These are phyloP conservation scores for Sporothrix schenckii DNA, from an alignment of 2,329 filamentous ascomycete species.

Conservation along the genomic window DNA sequence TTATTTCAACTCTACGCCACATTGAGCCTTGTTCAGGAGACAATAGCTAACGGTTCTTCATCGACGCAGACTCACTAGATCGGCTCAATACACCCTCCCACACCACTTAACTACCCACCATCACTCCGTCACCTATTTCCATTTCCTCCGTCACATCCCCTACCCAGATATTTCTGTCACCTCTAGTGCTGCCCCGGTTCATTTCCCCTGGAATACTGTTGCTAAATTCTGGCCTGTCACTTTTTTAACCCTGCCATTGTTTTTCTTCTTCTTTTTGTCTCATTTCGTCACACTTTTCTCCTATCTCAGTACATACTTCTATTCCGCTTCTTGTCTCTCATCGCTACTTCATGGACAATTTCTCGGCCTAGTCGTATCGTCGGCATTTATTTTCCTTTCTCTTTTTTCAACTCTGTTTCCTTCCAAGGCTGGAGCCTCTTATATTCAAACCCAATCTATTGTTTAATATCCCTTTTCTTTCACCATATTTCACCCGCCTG, in stretches of 20 bases:
- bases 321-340: background rate
- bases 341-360: background rate
- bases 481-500: background rate
- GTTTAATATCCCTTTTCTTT: constrained; percentile 22
- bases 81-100: constrained; percentile 22
- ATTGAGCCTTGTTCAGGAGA: background rate
- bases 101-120: constrained; percentile 19
- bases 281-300: background rate
- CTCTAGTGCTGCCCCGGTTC: background rate
- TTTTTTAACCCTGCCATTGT: constrained; percentile 5
- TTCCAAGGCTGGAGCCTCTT: constrained; percentile 20
- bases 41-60: constrained; percentile 27
- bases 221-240: background rate
- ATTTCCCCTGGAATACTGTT: constrained; percentile 16
- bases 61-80: constrained; percentile 11
- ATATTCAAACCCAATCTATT: constrained; percentile 12
- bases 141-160: constrained; percentile 20
- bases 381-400: background rate
- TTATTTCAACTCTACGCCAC: background rate
- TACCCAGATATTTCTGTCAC: constrained; percentile 17
- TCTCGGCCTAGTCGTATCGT: background rate
- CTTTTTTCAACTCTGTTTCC: background rate
- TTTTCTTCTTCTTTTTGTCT: background rate
- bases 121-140: constrained; percentile 20
- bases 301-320: background rate